Evolutionary conservation across 2,329 filamentous ascomycete genomes (phyloP).

Genomic region (Colletotrichum eleusines): DNA sequence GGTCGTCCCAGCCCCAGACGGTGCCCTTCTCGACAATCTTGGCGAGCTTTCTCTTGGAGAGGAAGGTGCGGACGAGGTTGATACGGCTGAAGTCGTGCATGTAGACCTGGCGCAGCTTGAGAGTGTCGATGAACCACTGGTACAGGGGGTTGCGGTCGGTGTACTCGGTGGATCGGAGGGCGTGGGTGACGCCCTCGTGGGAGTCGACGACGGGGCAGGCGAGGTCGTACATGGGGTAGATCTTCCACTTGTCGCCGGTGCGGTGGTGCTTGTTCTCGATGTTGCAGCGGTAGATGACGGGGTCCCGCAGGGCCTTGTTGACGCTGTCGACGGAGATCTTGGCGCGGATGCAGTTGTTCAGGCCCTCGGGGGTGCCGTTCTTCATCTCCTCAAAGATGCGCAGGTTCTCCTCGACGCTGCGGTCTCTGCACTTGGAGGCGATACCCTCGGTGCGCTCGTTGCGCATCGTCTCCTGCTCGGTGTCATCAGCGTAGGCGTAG

Average conservation of each 20-base stretch:
- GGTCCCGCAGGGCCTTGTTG: constrained; percentile 96
- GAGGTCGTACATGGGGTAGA: constrained; percentile 90
- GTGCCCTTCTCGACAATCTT: constrained; percentile 82
- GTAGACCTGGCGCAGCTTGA: constrained; percentile 80
- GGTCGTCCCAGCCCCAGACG: constrained; percentile 89
- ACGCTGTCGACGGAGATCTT: constrained; percentile 93
- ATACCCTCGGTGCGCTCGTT: constrained; percentile 87
- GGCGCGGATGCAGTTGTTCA: constrained; percentile 90
- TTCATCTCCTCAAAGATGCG: constrained; percentile 95
- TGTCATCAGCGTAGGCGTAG: constrained; percentile 94
- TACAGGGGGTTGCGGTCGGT: constrained; percentile 89
- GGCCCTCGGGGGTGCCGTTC: constrained; percentile 80
- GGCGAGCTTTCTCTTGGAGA: constrained; percentile 88
- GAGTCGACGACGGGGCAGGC: constrained; percentile 86
- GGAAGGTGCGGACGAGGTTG: constrained; percentile 85
- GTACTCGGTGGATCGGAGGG: constrained; percentile 87
- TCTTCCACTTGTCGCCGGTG: constrained; percentile 84
- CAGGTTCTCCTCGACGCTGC: constrained; percentile 84
- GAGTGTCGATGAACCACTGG: constrained; percentile 83
- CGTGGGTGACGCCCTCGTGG: constrained; percentile 85
- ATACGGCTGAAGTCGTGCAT: constrained; percentile 89
- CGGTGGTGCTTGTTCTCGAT: constrained; percentile 75
- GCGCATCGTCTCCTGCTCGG: constrained; percentile 88
- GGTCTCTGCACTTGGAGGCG: constrained; percentile 83
- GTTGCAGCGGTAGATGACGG: constrained; percentile 97